These are phyloP conservation scores for Colletotrichum gloeosporioides DNA, from an alignment of 2,329 filamentous ascomycete species.

Conservation along the genomic window DNA sequence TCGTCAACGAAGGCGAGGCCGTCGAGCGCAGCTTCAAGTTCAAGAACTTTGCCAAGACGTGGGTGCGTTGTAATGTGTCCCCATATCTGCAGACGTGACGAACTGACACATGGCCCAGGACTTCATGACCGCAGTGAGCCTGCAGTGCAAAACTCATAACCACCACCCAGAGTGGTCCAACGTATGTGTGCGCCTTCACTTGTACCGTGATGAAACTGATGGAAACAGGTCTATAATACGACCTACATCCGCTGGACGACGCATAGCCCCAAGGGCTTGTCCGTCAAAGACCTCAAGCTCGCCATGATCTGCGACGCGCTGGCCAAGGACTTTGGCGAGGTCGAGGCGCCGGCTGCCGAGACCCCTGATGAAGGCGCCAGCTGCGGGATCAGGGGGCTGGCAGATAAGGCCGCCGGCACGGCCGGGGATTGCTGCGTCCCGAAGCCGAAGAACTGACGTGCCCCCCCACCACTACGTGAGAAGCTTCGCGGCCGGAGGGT, in stretches of 20 bases:
- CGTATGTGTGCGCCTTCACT: slow-evolving; percentile 40
- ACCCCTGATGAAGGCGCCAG: slow-evolving; percentile 28
- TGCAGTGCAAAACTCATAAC: slow-evolving; percentile 70
- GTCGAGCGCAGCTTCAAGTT: slow-evolving; percentile 68
- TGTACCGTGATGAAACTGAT: not conserved
- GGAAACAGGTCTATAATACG: slow-evolving; percentile 68
- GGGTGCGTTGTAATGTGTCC: slow-evolving; percentile 49
- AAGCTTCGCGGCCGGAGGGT: not conserved
- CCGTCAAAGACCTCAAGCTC: slow-evolving; percentile 65
- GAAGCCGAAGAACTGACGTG: slow-evolving; percentile 42
- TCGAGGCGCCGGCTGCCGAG: slow-evolving; percentile 29
- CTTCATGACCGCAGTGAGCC: slow-evolving; percentile 76
- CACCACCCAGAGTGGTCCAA: slow-evolving; percentile 83
- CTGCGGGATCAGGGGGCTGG: slow-evolving; percentile 47
- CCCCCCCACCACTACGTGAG: not conserved
- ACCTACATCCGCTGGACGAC: slow-evolving; percentile 77
- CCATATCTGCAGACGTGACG: not conserved
- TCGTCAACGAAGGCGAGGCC: slow-evolving; percentile 56
- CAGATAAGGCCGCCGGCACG: slow-evolving; percentile 47
- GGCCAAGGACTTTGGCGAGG: slow-evolving; percentile 62
- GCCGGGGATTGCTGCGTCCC: slow-evolving; percentile 62
- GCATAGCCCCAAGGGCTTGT: slow-evolving; percentile 70
- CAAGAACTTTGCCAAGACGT: slow-evolving; percentile 69
- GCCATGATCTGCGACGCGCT: slow-evolving; percentile 67
- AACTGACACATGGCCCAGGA: slow-evolving; percentile 50